Conservation (phyloP, 2,329 filamentous ascomycete genomes). For the Achaetomium macrosporum region DNA sequence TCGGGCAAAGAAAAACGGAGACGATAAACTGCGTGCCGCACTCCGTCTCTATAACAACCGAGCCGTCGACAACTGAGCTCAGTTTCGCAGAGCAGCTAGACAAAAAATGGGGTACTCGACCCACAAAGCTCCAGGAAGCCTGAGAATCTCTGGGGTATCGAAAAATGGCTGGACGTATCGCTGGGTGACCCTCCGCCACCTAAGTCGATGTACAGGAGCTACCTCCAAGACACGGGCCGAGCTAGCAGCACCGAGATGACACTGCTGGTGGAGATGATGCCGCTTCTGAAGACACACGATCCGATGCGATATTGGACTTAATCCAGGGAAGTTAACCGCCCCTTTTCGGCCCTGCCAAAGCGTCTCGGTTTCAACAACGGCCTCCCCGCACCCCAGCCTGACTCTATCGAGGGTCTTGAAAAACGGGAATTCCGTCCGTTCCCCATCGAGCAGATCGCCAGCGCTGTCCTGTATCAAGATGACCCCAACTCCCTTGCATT, state of each 20-base stretch:
- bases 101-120: too few relatives aligned
- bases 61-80: too few relatives aligned
- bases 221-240: not conserved
- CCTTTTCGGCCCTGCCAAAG: slow-evolving; percentile 8
- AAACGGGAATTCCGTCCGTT: not conserved
- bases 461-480: slow-evolving; percentile 4
- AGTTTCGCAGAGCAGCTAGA: too few relatives aligned
- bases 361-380: slow-evolving; percentile 13
- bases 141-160: not conserved
- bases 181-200: too few relatives aligned
- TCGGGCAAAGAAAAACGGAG: too few relatives aligned
- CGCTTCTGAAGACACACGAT: not conserved
- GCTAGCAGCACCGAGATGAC: not conserved
- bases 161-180: not conserved
- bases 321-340: slow-evolving; percentile 1
- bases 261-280: not conserved
- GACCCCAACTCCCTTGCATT: not conserved
- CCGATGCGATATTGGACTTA: not conserved
- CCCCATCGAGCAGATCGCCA: not conserved
- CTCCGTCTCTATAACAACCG: too few relatives aligned
- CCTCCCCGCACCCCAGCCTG: slow-evolving; percentile 6
- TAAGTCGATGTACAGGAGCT: not conserved
- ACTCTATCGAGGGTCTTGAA: slow-evolving; percentile 6
- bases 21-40: too few relatives aligned
- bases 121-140: not conserved